Evolutionary conservation across 2,329 filamentous ascomycete species (phyloP), one percentile per base, ranked within the genome.

Genomic region (Aspergillus chevalieri): DNA sequence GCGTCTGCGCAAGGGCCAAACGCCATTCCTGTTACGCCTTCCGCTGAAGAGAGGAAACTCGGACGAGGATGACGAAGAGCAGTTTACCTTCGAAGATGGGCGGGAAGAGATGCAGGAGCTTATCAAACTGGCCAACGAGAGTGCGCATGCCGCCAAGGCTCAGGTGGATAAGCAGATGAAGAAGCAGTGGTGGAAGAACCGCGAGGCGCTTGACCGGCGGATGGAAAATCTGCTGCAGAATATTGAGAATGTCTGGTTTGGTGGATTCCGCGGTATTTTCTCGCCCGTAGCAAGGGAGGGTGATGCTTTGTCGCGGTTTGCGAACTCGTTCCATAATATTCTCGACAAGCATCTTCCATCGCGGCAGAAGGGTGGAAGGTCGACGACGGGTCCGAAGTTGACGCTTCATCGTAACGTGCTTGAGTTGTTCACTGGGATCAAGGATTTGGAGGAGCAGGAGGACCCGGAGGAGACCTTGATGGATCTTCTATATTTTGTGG

Each of bases 231-330:
- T 98, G 8, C 76, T 98, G 1, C 77, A 84, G 47, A 94, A 89
- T 52, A 86, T 98, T 36, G 92, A 98, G 68, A 86, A 87, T 53
- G 84, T 93, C 19, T 98, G 93, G 93, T 81, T 98, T 4, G 91
- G 92, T 44, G 93, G 93, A 0, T 98, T 98, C 77, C 86, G 84
- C 50, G 91, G 92, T 14, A 85, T 98, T n/a, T 92, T 98, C 63
- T 91, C 89, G 1, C 86, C 88, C 47, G 81, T 87, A 47, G 69
- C 75, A 44, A 78, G 79, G 34, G 78, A 85, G 17, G 73, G 80
- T 1, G 78, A 84, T 22, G 73, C 88, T 9, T 72, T 97, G 28
- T 79, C 81, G 4, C 81, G 81, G 26, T 97, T 98, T 65, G 83
- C 89, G 30, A 83, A 81, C 63, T 82, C 81, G 4, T 90, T 98